phyloP scores from a whole-genome alignment of 495 filamentous ascomycete species.

The Rusavskia elegans region DNA sequence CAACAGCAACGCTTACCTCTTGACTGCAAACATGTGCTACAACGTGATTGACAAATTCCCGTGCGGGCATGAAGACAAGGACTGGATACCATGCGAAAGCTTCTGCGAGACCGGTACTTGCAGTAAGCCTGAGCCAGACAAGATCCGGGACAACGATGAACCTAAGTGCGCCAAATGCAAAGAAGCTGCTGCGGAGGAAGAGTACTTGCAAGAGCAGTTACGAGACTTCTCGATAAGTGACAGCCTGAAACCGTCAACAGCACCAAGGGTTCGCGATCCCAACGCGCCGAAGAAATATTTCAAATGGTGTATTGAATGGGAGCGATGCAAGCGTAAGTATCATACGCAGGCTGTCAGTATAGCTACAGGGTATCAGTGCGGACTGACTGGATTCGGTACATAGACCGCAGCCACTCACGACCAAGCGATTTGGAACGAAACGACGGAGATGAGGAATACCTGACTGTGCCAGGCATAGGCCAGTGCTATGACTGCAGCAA shows the following conservation, averaged over 20 bases:
- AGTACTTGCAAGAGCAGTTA: neutral
- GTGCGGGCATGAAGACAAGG: neutral
- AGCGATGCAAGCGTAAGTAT: neutral
- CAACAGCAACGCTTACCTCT: neutral
- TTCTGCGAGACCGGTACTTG: neutral
- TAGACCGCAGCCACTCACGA: neutral
- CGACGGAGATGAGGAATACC: neutral
- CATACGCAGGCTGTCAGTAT: neutral
- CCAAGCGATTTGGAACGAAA: neutral
- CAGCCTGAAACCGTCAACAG: neutral
- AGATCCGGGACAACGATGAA: neutral
- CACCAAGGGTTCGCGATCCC: neutral
- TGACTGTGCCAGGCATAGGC: neutral
- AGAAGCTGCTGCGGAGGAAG: neutral
- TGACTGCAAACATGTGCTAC: neutral
- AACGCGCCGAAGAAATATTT: neutral
- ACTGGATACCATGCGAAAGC: neutral
- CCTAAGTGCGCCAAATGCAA: neutral
- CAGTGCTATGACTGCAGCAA: slow-evolving; percentile 1
- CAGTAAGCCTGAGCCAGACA: neutral
- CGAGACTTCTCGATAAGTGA: neutral
- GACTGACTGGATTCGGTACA: neutral
- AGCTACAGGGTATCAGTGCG: too few relatives aligned
- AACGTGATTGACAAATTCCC: neutral
- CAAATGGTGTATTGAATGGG: neutral